phyloP scores from a whole-genome alignment of 1,284 basidiomycete genomes.

The Cryptococcus hybrid region DNA sequence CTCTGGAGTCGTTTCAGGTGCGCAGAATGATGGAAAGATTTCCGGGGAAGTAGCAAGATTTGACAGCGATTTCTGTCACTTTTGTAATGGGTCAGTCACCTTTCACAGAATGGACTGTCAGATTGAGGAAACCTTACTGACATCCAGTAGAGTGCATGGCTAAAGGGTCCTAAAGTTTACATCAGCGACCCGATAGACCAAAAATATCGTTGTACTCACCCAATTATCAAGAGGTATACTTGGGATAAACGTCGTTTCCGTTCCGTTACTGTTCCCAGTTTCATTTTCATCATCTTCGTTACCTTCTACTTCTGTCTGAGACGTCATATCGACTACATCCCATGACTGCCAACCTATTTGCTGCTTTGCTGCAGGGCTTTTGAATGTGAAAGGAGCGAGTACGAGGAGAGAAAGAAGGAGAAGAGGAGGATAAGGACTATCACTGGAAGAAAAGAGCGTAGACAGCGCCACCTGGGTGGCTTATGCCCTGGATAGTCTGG shows the following conservation, averaged over 20 bases:
- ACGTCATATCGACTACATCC: constrained; percentile 58
- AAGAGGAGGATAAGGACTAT: constrained; percentile 63
- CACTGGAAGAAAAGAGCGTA: constrained; percentile 50
- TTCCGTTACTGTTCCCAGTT: constrained; percentile 50
- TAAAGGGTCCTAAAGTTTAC: constrained; percentile 55
- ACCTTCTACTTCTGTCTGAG: constrained; percentile 1
- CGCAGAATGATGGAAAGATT: constrained; percentile 60
- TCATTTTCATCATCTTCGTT: constrained; percentile 52
- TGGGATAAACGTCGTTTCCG: constrained; percentile 48
- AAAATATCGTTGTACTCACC: constrained; percentile 46
- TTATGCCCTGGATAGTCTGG: constrained; percentile 25
- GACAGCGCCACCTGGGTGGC: constrained; percentile 26
- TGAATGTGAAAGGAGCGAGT: constrained; percentile 52
- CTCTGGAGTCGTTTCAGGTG: constrained; percentile 65
- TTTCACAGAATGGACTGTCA: neutral
- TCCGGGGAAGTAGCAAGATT: constrained; percentile 66
- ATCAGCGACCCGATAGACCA: neutral
- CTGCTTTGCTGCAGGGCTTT: constrained; percentile 65
- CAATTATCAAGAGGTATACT: constrained; percentile 78
- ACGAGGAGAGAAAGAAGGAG: constrained; percentile 58
- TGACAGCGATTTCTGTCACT: constrained; percentile 73
- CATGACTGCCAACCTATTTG: constrained; percentile 88
- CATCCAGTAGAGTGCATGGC: constrained; percentile 77
- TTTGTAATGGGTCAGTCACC: neutral
- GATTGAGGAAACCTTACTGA: constrained; percentile 26